Evolutionary conservation across 108 stramenopile species (phyloP).

Genomic region (Aurantiochytrium sp.): DNA sequence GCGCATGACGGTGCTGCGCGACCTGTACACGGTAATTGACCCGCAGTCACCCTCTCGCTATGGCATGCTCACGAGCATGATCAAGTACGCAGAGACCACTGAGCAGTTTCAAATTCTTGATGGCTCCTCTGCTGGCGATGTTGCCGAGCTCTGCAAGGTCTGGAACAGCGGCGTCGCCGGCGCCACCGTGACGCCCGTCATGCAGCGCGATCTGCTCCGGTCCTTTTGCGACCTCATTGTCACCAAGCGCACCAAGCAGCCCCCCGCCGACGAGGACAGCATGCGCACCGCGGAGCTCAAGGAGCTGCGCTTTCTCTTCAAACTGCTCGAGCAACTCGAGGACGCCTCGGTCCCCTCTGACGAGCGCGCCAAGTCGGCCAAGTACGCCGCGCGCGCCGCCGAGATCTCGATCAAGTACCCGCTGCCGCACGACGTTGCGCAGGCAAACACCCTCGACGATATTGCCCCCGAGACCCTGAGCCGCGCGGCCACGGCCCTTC

Average conservation of each 20-base stretch:
- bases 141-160: slow-evolving; percentile 15
- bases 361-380: background rate
- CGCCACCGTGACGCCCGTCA: background rate
- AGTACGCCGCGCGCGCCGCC: slow-evolving; percentile 13
- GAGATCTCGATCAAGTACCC: slow-evolving; percentile 15
- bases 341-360: background rate
- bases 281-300: background rate
- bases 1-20: slow-evolving; percentile 6
- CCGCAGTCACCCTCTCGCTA: background rate
- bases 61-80: background rate
- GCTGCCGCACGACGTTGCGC: background rate
- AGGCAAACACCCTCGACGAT: background rate
- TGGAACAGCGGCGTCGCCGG: background rate
- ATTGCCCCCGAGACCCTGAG: background rate
- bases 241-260: background rate
- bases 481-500: background rate
- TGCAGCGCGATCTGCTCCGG: background rate
- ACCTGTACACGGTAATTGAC: slow-evolving; percentile 1
- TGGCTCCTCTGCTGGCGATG: background rate
- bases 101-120: background rate
- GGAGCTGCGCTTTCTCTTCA: slow-evolving; percentile 2
- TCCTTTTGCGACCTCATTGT: background rate
- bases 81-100: background rate
- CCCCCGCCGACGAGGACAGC: background rate
- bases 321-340: background rate